Evolutionary conservation across 1,284 basidiomycete genomes (phyloP), one percentile per base, ranked within the genome.

Genomic region (Naganishia cerealis): DNA sequence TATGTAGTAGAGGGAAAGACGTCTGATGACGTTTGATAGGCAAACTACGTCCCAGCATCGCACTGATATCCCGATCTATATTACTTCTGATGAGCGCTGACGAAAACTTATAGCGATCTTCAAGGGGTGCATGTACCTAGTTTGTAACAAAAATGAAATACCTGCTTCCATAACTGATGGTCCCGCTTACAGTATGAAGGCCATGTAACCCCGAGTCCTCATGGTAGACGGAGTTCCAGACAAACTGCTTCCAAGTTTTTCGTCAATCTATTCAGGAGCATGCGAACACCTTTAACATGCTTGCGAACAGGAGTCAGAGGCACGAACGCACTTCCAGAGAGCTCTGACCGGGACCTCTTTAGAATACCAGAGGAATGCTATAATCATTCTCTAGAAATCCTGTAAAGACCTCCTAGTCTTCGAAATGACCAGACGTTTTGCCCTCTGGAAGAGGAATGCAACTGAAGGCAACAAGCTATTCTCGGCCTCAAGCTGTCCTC

Each of bases 381-480:
- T 52, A n/a, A 62, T 62, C 59, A 62, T 62, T 18, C 50, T 62
- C 24, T 62, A 46, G 5, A 62, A 38, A 52, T 62, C 59, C 33
- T 62, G 48, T 26, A 62, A 16, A 0, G 59, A 62, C 21, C 33
- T 24, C 13, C 12, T 10, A 3, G 59, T 21, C 1, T 36, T 36
- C 46, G 16, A 33, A 24, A 36, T 62, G 10, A 10, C 10, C 7
- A 62, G 33, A 16, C 48, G 42, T 36, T 40, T 52, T 12, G 33
- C 59, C 21, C 39, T 29, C 26, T 39, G 48, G 36, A 62, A 62
- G 59, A 62, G 52, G 50, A 21, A 62, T 10, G 46, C 24, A 18
- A 46, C 46, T 13, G 59, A 38, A 1, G 59, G 59, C 59, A 46
- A 62, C 21, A 36, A 29, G 18, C 39, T n/a, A n/a, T n/a, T n/a